phyloP scores from a whole-genome alignment of 2,329 filamentous ascomycete genomes.

The Phialophora tarda region DNA sequence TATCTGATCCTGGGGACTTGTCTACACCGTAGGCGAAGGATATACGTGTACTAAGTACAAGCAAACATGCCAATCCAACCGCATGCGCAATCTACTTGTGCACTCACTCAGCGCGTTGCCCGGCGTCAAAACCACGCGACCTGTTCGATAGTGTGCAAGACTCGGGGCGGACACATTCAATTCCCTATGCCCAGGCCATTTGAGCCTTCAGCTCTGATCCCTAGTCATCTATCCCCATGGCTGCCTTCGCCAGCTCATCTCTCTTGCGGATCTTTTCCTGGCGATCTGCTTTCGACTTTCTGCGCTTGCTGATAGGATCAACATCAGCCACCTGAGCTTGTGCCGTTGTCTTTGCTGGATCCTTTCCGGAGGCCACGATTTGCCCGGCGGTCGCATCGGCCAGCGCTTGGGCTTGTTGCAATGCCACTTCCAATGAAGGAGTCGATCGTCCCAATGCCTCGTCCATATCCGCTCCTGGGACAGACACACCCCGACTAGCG shows the following conservation, averaged over 20 bases:
- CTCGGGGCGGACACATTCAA: not conserved
- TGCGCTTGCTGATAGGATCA: not conserved
- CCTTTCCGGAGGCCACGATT: not conserved
- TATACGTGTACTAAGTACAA: not conserved
- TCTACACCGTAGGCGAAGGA: not conserved
- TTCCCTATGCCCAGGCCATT: not conserved
- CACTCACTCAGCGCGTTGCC: not conserved
- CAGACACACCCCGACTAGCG: conserved; percentile 18
- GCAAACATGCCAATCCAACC: not conserved
- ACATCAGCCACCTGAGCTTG: not conserved
- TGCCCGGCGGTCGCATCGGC: conserved; percentile 8
- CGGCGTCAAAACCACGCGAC: not conserved
- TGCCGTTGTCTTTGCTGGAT: not conserved
- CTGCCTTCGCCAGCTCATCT: conserved; percentile 31
- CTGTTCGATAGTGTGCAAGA: not conserved
- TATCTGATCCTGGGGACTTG: not conserved
- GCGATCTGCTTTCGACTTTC: conserved; percentile 17
- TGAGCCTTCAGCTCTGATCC: not conserved
- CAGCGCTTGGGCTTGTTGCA: conserved; percentile 14
- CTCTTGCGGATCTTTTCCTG: conserved; percentile 29
- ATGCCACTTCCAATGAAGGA: not conserved
- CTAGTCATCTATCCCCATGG: conserved; percentile 30
- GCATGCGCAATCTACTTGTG: not conserved
- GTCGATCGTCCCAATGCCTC: conserved; percentile 15
- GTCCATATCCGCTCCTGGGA: conserved; percentile 16